A percentile compares a stretch with the other conserved stretches of the same genome.
Conservation (phyloP, 306 rosid genomes). For the Myrica gale region DNA sequence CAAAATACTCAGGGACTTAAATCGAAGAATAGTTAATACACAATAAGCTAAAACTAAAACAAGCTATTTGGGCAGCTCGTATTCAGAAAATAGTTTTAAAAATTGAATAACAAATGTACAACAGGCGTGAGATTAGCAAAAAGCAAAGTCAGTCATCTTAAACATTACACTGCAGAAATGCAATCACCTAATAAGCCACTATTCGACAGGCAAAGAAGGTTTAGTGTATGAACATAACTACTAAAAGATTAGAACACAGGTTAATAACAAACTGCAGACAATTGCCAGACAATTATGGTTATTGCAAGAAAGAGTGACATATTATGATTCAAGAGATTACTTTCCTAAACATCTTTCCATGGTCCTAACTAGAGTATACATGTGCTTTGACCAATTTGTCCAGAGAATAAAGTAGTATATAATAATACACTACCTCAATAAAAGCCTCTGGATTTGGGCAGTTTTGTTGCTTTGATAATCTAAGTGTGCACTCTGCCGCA, state of each 20-base stretch:
- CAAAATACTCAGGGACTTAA: constrained; percentile 12
- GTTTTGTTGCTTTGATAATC: constrained; percentile 79
- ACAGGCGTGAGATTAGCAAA: neutral
- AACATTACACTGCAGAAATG: too few relatives aligned
- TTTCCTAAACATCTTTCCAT: neutral
- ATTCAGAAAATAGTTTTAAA: neutral
- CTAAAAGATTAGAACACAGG: neutral
- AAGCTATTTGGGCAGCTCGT: neutral
- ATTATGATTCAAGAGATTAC: neutral
- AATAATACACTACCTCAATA: constrained; percentile 60
- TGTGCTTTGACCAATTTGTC: neutral
- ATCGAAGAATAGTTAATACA: constrained; percentile 1
- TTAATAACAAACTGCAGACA: neutral
- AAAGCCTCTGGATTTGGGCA: constrained; percentile 97
- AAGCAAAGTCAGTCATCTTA: too few relatives aligned
- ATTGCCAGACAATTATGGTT: neutral
- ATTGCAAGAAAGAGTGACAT: neutral
- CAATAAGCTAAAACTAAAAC: neutral
- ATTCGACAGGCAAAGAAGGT: neutral
- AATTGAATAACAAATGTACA: neutral
- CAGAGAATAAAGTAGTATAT: neutral
- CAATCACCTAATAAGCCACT: neutral
- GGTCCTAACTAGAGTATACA: neutral
- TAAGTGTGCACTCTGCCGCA: constrained; percentile 80
- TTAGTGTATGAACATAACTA: neutral